Base-by-base conservation (phyloP, 192 early-diverging fungal genomes). In the Linnemannia elongata region DNA sequence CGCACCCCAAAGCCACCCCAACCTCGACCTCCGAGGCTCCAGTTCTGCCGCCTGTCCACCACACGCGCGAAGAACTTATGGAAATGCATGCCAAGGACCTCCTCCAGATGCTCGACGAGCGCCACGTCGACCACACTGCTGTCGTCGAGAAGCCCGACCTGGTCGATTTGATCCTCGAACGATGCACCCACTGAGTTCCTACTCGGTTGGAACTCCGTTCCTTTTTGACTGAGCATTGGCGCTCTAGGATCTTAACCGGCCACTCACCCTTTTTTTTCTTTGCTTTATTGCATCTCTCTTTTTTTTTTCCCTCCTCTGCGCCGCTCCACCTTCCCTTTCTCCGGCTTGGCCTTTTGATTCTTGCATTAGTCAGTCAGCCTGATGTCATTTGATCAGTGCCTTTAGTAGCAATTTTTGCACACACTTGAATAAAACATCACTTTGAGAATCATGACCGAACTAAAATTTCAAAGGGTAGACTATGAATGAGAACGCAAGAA, bases 91-190 rank as follows among this genome's bases (percentile, higher is more conserved):
- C 75, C 24, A 41, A 63, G 17, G 75, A 66, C 4, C 60, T 77
- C 6, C 33, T 77, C 13, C 54, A 77, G 41, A 77, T 77, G 0
- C 30, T 77, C 27, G 75, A 77, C 15, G 75, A 66, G 4, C 75
- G 75, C 75, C 38, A 66, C 9, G 22, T 77, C 30, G n/a, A 77
- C 24, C 75, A 77, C 75, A 68, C 36, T 4, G 75, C 42, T 30
- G 27, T 17, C 9, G 38, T 77, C n/a, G 75, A 77, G 75, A 77
- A 77, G 30, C 42, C 39, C 22, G 75, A 77, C 22, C n/a, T 77
- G 38, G n/a, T 77, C 57, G 22, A 44, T 22, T 24, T 66, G 24
- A 77, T 77, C 41, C 55, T 77, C 60, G 75, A 44, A 0, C 38
- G 41, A 36, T 66, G 75, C 75, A 44, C 75, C 15, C 70, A 72